A percentile compares a stretch with the other conserved stretches of the same genome.
These are phyloP conservation scores for Westerdykella ornata DNA, from an alignment of 2,329 filamentous ascomycete species.

Conservation along the genomic window DNA sequence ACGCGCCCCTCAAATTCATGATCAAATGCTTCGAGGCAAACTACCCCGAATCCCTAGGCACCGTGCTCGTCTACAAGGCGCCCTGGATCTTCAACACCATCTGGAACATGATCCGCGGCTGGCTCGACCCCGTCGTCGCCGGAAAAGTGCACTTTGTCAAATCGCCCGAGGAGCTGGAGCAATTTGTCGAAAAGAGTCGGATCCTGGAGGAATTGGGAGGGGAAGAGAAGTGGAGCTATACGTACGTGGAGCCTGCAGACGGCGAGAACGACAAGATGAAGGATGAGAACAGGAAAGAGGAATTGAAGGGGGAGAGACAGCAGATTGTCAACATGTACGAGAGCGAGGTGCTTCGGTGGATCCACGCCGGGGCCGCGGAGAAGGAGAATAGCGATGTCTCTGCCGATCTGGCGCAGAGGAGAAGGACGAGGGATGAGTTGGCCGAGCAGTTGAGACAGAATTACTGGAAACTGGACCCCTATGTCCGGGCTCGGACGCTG, in stretches of 20 bases:
- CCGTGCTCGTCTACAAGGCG: conserved; percentile 88
- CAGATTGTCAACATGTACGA: conserved; percentile 68
- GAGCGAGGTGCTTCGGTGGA: conserved; percentile 67
- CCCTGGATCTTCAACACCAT: conserved; percentile 98
- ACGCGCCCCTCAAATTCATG: conserved; percentile 96
- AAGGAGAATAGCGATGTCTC: conserved; percentile 16
- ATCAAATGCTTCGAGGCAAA: conserved; percentile 99
- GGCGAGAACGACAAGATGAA: conserved; percentile 75
- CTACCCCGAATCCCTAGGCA: conserved; percentile 86
- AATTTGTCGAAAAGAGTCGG: conserved; percentile 63
- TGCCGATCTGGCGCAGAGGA: conserved; percentile 39
- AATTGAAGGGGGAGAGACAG: conserved; percentile 57
- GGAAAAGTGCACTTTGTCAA: conserved; percentile 91
- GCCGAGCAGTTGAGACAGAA: conserved; percentile 60
- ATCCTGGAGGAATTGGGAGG: conserved; percentile 83
- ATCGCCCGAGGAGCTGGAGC: conserved; percentile 67
- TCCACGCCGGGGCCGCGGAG: conserved; percentile 46
- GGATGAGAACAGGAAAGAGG: conserved; percentile 53
- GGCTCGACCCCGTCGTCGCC: conserved; percentile 95
- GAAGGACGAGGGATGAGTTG: conserved; percentile 54
- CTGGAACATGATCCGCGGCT: conserved; percentile 91
- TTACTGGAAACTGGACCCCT: conserved; percentile 89
- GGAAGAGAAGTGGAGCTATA: conserved; percentile 75
- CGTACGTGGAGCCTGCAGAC: conserved; percentile 66
- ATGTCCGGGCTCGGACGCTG: conserved; percentile 70